These are phyloP conservation scores for Aspergillus sp. DNA, from an alignment of 2,329 filamentous ascomycete species.

Conservation along the genomic window DNA sequence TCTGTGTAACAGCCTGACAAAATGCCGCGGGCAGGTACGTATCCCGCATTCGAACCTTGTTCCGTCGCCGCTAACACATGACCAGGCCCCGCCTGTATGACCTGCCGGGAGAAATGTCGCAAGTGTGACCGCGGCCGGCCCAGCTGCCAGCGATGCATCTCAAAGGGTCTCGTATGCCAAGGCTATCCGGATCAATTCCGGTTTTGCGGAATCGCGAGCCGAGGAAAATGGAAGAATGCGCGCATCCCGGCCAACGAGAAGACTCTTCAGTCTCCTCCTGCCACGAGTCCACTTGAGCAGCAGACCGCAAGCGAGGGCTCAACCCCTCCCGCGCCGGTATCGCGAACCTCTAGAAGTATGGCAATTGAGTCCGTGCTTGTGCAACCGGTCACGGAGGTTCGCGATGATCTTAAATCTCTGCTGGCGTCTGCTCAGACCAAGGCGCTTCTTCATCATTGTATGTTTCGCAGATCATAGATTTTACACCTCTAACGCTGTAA, in stretches of 20 bases:
- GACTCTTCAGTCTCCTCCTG: background rate
- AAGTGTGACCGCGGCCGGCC: slow-evolving; percentile 38
- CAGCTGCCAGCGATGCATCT: slow-evolving; percentile 34
- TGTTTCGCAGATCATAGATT: background rate
- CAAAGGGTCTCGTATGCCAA: slow-evolving; percentile 36
- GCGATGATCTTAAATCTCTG: slow-evolving; percentile 8
- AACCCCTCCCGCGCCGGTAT: background rate
- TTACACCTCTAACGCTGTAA: background rate
- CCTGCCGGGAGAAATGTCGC: slow-evolving; percentile 40
- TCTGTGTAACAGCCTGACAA: background rate
- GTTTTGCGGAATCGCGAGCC: slow-evolving; percentile 36
- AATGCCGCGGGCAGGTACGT: slow-evolving; percentile 21
- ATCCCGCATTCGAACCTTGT: background rate
- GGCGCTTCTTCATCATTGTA: slow-evolving; percentile 31
- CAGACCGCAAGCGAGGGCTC: background rate
- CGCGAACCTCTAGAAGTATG: background rate
- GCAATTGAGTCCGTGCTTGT: slow-evolving; percentile 1
- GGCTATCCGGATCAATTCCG: slow-evolving; percentile 40
- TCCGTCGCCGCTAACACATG: background rate
- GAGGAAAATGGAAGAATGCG: slow-evolving; percentile 37
- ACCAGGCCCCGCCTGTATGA: slow-evolving; percentile 37
- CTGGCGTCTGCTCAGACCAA: slow-evolving; percentile 19
- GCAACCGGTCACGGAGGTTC: background rate
- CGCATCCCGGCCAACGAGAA: slow-evolving; percentile 24
- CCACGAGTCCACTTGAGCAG: background rate